Conservation (phyloP, 2,329 filamentous ascomycete species). For the Diaporthe sp. region DNA sequence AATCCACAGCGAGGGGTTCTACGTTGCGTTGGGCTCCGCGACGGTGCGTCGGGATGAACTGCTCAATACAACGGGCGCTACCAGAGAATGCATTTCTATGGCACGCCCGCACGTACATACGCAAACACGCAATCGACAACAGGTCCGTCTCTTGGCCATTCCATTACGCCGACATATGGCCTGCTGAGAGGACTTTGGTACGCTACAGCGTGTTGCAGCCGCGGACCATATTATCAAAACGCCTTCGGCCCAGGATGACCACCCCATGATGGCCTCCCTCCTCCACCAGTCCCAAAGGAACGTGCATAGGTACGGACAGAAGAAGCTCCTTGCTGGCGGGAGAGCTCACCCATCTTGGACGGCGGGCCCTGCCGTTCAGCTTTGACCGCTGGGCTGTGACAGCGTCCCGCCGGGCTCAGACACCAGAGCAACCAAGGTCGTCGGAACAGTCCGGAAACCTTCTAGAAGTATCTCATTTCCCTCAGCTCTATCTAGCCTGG, state of each 20-base stretch:
- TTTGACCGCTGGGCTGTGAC: conserved; percentile 28
- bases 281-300: not conserved
- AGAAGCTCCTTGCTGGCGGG: not conserved
- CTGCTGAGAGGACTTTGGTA: not conserved
- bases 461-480: conserved; percentile 16
- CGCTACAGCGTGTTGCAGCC: not conserved
- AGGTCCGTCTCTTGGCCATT: not conserved
- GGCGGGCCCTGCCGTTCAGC: conserved; percentile 25
- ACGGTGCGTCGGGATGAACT: conserved; percentile 18
- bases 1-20: not conserved
- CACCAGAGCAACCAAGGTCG: not conserved
- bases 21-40: not conserved
- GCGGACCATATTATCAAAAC: not conserved
- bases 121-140: too few species aligned
- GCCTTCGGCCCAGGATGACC: not conserved
- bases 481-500: not conserved
- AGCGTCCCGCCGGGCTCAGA: conserved; percentile 25
- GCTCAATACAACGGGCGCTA: not conserved
- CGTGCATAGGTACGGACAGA: not conserved
- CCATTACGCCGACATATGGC: not conserved
- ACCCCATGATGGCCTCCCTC: not conserved
- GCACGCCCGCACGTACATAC: not conserved
- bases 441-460: conserved; percentile 30
- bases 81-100: not conserved
- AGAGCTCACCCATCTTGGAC: conserved; percentile 15